Conservation (phyloP, 257 asterid species). For the Galeopsis tetrahit region DNA sequence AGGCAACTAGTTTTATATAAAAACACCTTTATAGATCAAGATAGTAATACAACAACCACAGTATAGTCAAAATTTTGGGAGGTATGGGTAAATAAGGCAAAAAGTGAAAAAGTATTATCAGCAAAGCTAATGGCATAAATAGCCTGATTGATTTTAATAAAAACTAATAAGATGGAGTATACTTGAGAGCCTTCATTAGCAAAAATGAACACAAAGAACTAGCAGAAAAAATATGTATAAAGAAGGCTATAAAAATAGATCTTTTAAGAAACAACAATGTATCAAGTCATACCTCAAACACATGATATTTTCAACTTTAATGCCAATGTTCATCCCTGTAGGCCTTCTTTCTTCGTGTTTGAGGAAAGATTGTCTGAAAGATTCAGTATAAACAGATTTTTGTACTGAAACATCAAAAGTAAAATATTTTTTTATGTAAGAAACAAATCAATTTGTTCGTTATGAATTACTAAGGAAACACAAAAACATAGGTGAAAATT, state of each 20-base stretch:
- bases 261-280: background rate
- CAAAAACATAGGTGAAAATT: background rate
- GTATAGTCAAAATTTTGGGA: background rate
- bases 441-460: too few species aligned
- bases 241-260: conserved; percentile 12
- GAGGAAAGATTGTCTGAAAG: conserved; percentile 83
- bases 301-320: conserved; percentile 81
- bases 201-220: too few species aligned
- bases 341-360: conserved; percentile 76
- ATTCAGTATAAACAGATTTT: conserved; percentile 56
- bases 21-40: too few species aligned
- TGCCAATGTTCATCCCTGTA: conserved; percentile 83
- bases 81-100: background rate
- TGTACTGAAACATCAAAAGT: background rate
- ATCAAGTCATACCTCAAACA: conserved; percentile 70
- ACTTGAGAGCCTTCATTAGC: too few species aligned
- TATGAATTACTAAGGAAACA: background rate
- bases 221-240: background rate
- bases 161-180: too few species aligned
- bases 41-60: too few species aligned
- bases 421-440: background rate
- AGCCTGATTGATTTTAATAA: background rate
- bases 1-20: too few species aligned
- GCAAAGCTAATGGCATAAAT: background rate
- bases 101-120: background rate